A percentile compares a stretch with the other conserved stretches of the same genome.
These are phyloP conservation scores for Aquilaria agallochum DNA, from an alignment of 441 rosid species.

Conservation along the genomic window DNA sequence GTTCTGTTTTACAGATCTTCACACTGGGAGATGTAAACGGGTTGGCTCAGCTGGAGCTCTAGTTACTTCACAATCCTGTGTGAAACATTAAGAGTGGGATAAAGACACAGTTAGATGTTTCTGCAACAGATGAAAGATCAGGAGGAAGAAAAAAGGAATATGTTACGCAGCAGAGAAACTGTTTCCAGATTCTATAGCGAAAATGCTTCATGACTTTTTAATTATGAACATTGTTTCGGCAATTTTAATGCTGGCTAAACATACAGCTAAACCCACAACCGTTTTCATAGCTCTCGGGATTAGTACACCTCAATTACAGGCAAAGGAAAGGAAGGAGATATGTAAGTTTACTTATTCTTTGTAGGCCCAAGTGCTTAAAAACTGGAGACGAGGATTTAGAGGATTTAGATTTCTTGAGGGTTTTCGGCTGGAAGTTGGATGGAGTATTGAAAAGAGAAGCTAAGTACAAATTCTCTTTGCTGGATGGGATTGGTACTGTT, in stretches of 20 bases:
- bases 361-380: constrained; percentile 41
- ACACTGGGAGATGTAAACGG: background rate
- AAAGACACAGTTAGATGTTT: background rate
- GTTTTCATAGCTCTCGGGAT: constrained; percentile 6
- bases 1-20: constrained; percentile 2
- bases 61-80: constrained; percentile 64
- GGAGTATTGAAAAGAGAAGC: constrained; percentile 1
- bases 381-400: constrained; percentile 13
- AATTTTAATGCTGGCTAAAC: background rate
- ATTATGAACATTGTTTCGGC: no score
- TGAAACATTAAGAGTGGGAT: background rate
- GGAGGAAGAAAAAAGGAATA: background rate
- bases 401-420: constrained; percentile 62
- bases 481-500: constrained; percentile 9
- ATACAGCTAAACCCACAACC: constrained; percentile 21
- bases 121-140: background rate
- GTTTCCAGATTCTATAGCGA: no score
- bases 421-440: constrained; percentile 21
- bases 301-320: constrained; percentile 16
- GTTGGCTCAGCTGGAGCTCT: constrained; percentile 35
- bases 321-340: background rate
- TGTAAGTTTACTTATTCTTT: constrained; percentile 4
- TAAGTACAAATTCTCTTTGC: constrained; percentile 3
- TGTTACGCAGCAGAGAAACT: background rate
- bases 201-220: no score